Evolutionary conservation across 352 stramenopile species (phyloP).

Genomic region (Globisporangium emineosum): DNA sequence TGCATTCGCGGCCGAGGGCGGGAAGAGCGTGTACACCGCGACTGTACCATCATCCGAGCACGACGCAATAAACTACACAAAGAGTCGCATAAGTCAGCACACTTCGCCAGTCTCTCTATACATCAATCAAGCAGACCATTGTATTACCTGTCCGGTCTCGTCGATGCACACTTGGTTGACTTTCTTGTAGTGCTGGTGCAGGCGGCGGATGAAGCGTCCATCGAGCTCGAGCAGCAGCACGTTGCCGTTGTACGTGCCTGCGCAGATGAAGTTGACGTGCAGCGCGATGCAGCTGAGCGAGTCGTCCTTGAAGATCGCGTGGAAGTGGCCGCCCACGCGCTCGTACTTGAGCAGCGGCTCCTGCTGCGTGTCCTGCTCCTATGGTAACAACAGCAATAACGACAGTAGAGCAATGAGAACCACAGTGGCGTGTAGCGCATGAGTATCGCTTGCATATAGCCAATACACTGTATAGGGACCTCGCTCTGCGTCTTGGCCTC

Average conservation of each 20-base stretch:
- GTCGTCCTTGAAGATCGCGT: slow-evolving; percentile 85
- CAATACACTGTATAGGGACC: not conserved
- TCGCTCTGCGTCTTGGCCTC: slow-evolving; percentile 10
- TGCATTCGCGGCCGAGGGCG: slow-evolving; percentile 22
- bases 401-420: not conserved
- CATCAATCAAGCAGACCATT: not conserved
- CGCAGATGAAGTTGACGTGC: slow-evolving; percentile 78
- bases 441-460: not conserved
- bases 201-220: slow-evolving; percentile 67
- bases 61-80: slow-evolving; percentile 70
- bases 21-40: slow-evolving; percentile 73
- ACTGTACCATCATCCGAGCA: slow-evolving; percentile 85
- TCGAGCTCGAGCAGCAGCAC: slow-evolving; percentile 78
- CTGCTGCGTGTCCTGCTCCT: slow-evolving; percentile 21
- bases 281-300: slow-evolving; percentile 79
- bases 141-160: slow-evolving; percentile 58
- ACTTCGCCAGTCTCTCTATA: not conserved
- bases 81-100: not conserved
- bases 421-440: not conserved
- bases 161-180: slow-evolving; percentile 85
- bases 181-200: slow-evolving; percentile 88
- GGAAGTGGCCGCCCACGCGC: slow-evolving; percentile 79
- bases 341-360: slow-evolving; percentile 87
- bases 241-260: slow-evolving; percentile 76
- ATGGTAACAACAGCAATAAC: not conserved